These are phyloP conservation scores for Magnolia kwangsiensis DNA, from an alignment of 164 flowering plant species.

Conservation along the genomic window DNA sequence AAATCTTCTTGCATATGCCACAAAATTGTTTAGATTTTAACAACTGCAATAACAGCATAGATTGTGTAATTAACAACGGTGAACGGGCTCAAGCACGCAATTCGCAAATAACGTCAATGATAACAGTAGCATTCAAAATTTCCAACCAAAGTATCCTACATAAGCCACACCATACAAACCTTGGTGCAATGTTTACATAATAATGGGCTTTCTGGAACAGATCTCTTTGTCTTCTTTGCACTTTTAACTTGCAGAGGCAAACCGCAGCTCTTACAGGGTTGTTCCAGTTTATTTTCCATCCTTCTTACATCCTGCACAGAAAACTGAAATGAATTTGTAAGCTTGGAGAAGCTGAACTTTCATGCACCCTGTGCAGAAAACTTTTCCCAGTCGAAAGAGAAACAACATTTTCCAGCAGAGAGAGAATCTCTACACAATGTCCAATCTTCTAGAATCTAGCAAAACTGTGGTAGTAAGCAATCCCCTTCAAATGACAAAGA, in stretches of 20 bases:
- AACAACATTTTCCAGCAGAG: not conserved
- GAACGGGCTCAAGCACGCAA: not conserved
- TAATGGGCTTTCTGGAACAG: constrained; percentile 31
- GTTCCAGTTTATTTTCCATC: constrained; percentile 28
- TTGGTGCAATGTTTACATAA: constrained; percentile 72
- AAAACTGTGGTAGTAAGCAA: not conserved
- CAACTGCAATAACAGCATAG: constrained; percentile 40
- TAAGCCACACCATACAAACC: constrained; percentile 39
- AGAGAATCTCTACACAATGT: not conserved
- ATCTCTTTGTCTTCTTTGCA: constrained; percentile 42
- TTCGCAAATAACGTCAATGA: not conserved
- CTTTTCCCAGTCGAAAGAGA: not conserved
- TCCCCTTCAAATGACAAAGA: not conserved
- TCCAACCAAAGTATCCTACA: not conserved
- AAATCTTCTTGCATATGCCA: constrained; percentile 92
- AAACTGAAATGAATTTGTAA: constrained; percentile 2
- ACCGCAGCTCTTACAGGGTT: constrained; percentile 67
- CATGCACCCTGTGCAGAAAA: not conserved
- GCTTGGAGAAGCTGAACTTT: not conserved
- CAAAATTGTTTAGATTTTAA: constrained; percentile 79
- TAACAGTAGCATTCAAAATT: not conserved
- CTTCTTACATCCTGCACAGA: constrained; percentile 37
- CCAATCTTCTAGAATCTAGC: not conserved
- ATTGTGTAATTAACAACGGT: constrained; percentile 3
- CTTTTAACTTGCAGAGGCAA: constrained; percentile 42